Conservation (phyloP, 2,329 filamentous ascomycete species). For the Fusarium phyllophilum region DNA sequence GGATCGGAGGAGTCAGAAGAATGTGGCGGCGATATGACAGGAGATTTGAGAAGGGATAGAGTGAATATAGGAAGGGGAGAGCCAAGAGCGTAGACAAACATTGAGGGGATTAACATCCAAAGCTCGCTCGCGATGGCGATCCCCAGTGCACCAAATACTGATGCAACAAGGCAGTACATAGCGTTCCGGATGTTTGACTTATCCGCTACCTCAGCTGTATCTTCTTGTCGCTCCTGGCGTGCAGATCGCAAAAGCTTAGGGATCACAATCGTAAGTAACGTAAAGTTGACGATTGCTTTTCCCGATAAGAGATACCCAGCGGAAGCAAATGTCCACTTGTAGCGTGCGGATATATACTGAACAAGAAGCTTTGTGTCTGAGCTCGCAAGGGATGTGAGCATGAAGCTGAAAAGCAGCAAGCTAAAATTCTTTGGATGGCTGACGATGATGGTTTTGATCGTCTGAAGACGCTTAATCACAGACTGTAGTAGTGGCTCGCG, state of each 20-base stretch:
- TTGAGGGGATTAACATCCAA: constrained; percentile 54
- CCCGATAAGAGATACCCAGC: constrained; percentile 60
- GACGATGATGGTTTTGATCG: constrained; percentile 48
- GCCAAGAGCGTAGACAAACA: constrained; percentile 59
- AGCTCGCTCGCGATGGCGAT: constrained; percentile 54
- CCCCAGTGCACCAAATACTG: constrained; percentile 52
- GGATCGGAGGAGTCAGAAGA: constrained; percentile 33
- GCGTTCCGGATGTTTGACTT: constrained; percentile 32
- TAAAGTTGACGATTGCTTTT: constrained; percentile 61
- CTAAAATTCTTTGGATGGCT: constrained; percentile 55
- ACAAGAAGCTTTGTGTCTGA: constrained; percentile 62
- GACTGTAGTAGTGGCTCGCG: constrained; percentile 28
- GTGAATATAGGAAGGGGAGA: constrained; percentile 62
- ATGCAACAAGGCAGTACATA: constrained; percentile 34
- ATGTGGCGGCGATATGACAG: constrained; percentile 45
- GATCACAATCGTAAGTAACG: constrained; percentile 54
- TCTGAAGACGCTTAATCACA: constrained; percentile 34
- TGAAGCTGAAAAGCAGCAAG: constrained; percentile 56
- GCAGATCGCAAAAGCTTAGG: constrained; percentile 49
- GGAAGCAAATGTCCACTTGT: constrained; percentile 57
- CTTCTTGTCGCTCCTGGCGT: not conserved
- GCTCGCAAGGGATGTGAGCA: constrained; percentile 60
- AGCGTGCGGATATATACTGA: constrained; percentile 62
- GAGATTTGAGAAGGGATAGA: constrained; percentile 58
- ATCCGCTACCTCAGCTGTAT: not conserved